Evolutionary conservation across 2,329 filamentous ascomycete genomes (phyloP), one percentile per base, ranked within the genome.

Genomic region (Exophiala oligosperma): DNA sequence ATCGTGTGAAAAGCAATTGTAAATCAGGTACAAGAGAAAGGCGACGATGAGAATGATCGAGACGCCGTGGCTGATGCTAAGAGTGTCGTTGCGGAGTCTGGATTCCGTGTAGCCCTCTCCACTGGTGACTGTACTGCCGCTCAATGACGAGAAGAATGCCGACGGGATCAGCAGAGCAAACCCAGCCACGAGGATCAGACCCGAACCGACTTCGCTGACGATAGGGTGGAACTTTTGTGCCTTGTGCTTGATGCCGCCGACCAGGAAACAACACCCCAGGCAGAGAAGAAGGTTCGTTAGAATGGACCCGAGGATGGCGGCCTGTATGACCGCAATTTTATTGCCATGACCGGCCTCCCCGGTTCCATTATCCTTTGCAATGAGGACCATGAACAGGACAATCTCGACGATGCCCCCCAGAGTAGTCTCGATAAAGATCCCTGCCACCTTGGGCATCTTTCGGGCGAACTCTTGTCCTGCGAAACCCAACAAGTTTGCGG

Each of bases 271-370:
- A 52, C 87, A 69, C 0, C 91, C 91, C 26, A 95, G 74, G 66
- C 91, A 95, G 1, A 95, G 79, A 46, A 95, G 75, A 75, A 94
- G 82, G 32, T 91, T 95, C 11, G 91, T 90, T 35, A 96, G 73
- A 46, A 95, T 89, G 0, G 90, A 93, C 37, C 91, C 91, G 0
- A 95, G 76, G 55, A 95, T 92, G 26, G 91, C 91, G 53, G 90
- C 90, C 69, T 91, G 85, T 66, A 95, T 90, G 65, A 94, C 89
- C n/a, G 81, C 79, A 59, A 88, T 74, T 29, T 74, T 61, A 43
- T 72, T 69, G n/a, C 75, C 75, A 9, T 71, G 49, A 3, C 60
- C 59, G 12, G 54, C 67, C 21, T 56, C 24, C 29, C 60, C 63
- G 2, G 56, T 58, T 12, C 54, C 62, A 38, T 73, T 68, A 32